Percentiles rank a stretch among this genome's conserved stretches.
Conservation (phyloP, 768 basidiomycete species). For the Trametes coccinea region DNA sequence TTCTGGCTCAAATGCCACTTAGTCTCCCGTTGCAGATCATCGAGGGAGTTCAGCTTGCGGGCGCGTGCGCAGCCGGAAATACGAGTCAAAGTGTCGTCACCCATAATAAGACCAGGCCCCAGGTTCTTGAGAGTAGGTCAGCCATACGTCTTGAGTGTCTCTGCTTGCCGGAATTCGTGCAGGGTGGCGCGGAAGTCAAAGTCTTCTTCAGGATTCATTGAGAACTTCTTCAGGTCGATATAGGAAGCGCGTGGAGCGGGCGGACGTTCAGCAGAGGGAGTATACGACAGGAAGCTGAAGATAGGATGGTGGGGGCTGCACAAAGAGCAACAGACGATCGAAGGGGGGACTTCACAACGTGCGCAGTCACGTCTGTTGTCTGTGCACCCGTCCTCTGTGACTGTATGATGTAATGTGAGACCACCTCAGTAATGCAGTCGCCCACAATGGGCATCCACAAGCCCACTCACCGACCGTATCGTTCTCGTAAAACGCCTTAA, state of each 20-base stretch:
- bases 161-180: conserved; percentile 19
- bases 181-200: neutral
- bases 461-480: conserved; percentile 22
- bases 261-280: neutral
- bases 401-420: conserved; percentile 10
- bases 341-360: conserved; percentile 15
- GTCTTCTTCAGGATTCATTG: conserved; percentile 8
- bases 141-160: conserved; percentile 10
- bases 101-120: conserved; percentile 26
- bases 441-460: neutral
- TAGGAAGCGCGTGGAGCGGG: neutral
- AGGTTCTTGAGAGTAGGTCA: conserved; percentile 9
- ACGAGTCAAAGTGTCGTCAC: conserved; percentile 22
- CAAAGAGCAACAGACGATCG: conserved; percentile 30
- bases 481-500: conserved; percentile 28
- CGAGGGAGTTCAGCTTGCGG: conserved; percentile 20
- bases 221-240: conserved; percentile 7
- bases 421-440: neutral
- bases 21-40: conserved; percentile 24
- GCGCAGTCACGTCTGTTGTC: conserved; percentile 14
- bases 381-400: conserved; percentile 10
- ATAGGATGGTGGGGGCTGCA: conserved; percentile 21
- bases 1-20: conserved; percentile 21
- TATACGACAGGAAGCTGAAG: neutral
- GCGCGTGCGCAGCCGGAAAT: conserved; percentile 31